Evolutionary conservation across 116 monocot species (phyloP).

Genomic region (Trichopus zeylanicus): DNA sequence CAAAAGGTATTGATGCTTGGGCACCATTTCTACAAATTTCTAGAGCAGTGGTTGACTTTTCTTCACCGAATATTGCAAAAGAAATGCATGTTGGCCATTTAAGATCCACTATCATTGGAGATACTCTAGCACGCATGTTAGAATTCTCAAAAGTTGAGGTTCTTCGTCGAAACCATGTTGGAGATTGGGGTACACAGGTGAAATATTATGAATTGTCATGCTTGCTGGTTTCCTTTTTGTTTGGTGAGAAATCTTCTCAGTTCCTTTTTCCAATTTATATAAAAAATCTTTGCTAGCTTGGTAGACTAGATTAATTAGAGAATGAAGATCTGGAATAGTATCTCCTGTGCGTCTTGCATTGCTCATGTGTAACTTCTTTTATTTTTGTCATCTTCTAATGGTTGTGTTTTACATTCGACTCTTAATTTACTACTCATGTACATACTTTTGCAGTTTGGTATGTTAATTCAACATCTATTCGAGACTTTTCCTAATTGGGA

Average conservation of each 20-base stretch:
- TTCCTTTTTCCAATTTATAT: too few species aligned
- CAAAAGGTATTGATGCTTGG: slow-evolving; percentile 74
- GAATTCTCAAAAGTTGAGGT: slow-evolving; percentile 91
- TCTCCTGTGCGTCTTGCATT: too few species aligned
- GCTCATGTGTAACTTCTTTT: slow-evolving; percentile 1
- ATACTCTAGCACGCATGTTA: slow-evolving; percentile 85
- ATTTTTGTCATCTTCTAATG: not conserved
- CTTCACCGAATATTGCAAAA: slow-evolving; percentile 97
- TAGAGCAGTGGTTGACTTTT: slow-evolving; percentile 85
- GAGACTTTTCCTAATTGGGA: slow-evolving; percentile 80
- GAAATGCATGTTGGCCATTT: slow-evolving; percentile 99
- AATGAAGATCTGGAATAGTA: too few species aligned
- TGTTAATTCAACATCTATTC: slow-evolving; percentile 86
- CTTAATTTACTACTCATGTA: not conserved
- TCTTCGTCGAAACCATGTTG: slow-evolving; percentile 90
- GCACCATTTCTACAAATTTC: slow-evolving; percentile 63
- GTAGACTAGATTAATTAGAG: too few species aligned
- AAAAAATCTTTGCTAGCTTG: too few species aligned
- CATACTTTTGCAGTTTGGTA: slow-evolving; percentile 72
- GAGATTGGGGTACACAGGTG: slow-evolving; percentile 98
- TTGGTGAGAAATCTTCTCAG: too few species aligned
- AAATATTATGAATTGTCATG: too few species aligned
- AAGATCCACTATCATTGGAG: slow-evolving; percentile 95
- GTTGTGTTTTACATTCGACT: too few species aligned
- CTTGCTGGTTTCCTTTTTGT: too few species aligned